These are phyloP conservation scores for Sambucus nigra DNA, from an alignment of 129 eudicot genomes.

Conservation along the genomic window DNA sequence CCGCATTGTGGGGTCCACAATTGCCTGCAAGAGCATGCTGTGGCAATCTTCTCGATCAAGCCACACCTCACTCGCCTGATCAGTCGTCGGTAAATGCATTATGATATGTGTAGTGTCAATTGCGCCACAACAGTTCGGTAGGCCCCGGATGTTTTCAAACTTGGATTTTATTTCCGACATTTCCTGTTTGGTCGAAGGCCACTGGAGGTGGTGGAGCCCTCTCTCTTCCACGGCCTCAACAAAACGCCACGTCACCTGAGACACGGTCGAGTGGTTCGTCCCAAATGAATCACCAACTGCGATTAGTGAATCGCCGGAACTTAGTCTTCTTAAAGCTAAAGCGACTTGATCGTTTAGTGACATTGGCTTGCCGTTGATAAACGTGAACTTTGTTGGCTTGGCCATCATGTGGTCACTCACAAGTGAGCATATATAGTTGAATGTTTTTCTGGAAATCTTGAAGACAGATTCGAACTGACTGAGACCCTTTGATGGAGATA, in stretches of 20 bases:
- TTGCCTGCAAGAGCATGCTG: constrained; percentile 77
- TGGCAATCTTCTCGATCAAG: constrained; percentile 48
- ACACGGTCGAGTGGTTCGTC: constrained; percentile 66
- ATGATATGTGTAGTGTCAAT: constrained; percentile 73
- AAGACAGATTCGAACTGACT: constrained; percentile 43
- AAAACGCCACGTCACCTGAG: constrained; percentile 86
- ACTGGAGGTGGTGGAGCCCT: constrained; percentile 61
- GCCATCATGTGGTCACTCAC: constrained; percentile 57
- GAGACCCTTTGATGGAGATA: constrained; percentile 37
- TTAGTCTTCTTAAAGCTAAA: constrained; percentile 59
- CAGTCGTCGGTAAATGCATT: constrained; percentile 48
- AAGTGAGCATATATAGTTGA: constrained; percentile 63
- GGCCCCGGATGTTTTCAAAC: constrained; percentile 63
- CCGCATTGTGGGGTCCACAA: constrained; percentile 75
- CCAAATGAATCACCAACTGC: constrained; percentile 63
- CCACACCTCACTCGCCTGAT: constrained; percentile 42
- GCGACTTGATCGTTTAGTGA: constrained; percentile 69
- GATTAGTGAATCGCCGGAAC: constrained; percentile 66
- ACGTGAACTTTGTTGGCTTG: constrained; percentile 41
- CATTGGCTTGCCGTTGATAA: constrained; percentile 54
- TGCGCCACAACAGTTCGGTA: constrained; percentile 90
- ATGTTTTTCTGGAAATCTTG: constrained; percentile 69
- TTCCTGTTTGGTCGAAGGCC: constrained; percentile 58
- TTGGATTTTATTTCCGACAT: constrained; percentile 41
- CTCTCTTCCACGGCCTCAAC: constrained; percentile 68